Evolutionary conservation across 2,329 filamentous ascomycete genomes (phyloP).

Genomic region (Colletotrichum sp.): DNA sequence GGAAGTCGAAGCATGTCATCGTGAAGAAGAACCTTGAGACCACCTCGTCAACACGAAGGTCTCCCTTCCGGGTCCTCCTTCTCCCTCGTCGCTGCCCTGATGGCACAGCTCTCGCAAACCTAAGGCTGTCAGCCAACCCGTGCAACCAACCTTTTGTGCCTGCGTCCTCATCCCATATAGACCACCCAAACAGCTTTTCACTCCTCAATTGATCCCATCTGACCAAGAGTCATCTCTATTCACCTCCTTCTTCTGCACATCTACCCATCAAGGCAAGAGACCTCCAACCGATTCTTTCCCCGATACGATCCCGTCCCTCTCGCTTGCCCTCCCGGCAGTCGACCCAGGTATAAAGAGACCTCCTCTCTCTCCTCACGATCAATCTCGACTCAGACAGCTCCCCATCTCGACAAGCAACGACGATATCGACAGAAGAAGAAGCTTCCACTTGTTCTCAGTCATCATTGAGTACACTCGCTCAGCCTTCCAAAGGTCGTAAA

Average conservation of each 20-base stretch:
- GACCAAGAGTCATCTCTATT: background rate
- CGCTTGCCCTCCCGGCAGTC: background rate
- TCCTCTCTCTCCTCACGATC: background rate
- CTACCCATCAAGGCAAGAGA: background rate
- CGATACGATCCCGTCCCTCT: background rate
- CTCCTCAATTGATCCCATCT: background rate
- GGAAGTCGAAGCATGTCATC: background rate
- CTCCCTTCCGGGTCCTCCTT: background rate
- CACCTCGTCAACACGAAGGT: background rate
- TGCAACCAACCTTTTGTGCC: background rate
- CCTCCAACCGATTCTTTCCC: background rate
- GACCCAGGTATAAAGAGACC: background rate
- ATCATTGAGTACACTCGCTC: background rate
- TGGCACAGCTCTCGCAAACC: background rate
- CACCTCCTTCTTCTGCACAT: background rate
- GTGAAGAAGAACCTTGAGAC: background rate
- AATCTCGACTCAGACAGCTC: background rate
- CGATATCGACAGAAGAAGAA: background rate
- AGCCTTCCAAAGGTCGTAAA: background rate
- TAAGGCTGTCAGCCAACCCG: background rate
- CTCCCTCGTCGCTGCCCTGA: background rate
- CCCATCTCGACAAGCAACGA: background rate
- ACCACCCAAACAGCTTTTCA: background rate
- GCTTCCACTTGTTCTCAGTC: background rate
- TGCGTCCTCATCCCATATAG: background rate